Evolutionary conservation across 1,284 basidiomycete species (phyloP), one percentile per base, ranked within the genome.

Genomic region (Puccinia triticina): DNA sequence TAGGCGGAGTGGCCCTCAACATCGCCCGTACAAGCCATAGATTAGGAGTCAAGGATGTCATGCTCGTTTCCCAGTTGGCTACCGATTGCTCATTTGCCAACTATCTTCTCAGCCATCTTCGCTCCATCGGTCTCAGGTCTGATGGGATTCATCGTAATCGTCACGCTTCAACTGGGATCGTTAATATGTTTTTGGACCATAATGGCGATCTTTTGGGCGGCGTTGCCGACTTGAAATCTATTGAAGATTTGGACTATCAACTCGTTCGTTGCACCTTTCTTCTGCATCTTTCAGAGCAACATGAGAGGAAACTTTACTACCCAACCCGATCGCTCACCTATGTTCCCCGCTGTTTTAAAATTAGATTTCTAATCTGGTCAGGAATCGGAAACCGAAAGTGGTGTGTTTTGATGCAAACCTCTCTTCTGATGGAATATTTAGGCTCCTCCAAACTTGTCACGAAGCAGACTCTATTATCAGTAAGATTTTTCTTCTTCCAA

Each of bases 1-100:
- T 94, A 0, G 97, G 97, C 1, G 97, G 97, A 18, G 97, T 99
- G 2, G 95, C 91, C 0, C 91, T 96, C 34, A 99, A 99, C 86
- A 91, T 99, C 71, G 94, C 96, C 0, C 94, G 97, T 86, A 94
- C 95, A 0, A 90, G 94, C 1, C 91, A 93, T 84, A 90, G 92
- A 32, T 86, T 92, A 11, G 87, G 91, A 43, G 26, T 72, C 1
- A 46, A 83, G 8, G 71, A 86, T 14, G 88, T 88, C 12, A 83
- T 87, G 67, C 86, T 90, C n/a, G 85, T 90, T 29, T 87, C 89
- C 0, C 86, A 88, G 0, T 84, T 88, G 7, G 89, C 87, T 12
- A 59, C 83, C 1, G 87, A 86, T 43, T 83, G 77, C 10, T 82
- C 85, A 8, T 73, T 80, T 21, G 55, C 34, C 26, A n/a, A 72